Evolutionary conservation across 352 stramenopile genomes (phyloP), one percentile per base, ranked within the genome.

Genomic region (Globisporangium spiculum): DNA sequence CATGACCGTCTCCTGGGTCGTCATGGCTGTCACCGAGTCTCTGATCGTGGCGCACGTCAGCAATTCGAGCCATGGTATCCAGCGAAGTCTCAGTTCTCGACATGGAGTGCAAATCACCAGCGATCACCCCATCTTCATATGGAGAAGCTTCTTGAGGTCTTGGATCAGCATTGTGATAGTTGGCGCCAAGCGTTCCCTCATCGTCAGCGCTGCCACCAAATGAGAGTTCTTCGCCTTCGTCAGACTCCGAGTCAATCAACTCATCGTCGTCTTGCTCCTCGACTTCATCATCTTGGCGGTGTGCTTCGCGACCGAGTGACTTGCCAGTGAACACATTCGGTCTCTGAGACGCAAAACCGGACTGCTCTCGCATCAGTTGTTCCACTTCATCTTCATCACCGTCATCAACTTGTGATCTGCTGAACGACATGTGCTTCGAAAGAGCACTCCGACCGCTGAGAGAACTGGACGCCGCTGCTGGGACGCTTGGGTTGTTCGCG

Each of bases 171-270:
- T 61, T 30, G 18, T 16, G 24, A 0, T 61, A 10, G 5, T 6
- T 24, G 30, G 8, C 9, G 20, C 5, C 26, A 38, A 16, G 10
- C 0, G 4, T 46, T 61, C 44, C 6, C 44, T 52, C 44, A 24
- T 24, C 30, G 2, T n/a, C 55, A 46, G 3, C 8, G 4, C 30
- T 46, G 20, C 18, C 8, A 61, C 30, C 55, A 27, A 46, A 22
- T 20, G 55, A 27, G 9, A 12, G 2, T 7, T 48, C 41, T 3
- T 66, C 65, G 20, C 68, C 56, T 6, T 65, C 54, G 18, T 74
- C 67, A 22, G 46, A 68, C 4, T 71, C 60, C 1, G 63, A 67
- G 36, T 77, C 68, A 38, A 75, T 75, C 12, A 75, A n/a, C 5
- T 72, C 64, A 27, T 74, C 63, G 10, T 61, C 58, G 16, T 16